A percentile compares a stretch with the other conserved stretches of the same genome.
phyloP scores from a whole-genome alignment of 352 stramenopile genomes.

The Halophytophthora batemanensis region DNA sequence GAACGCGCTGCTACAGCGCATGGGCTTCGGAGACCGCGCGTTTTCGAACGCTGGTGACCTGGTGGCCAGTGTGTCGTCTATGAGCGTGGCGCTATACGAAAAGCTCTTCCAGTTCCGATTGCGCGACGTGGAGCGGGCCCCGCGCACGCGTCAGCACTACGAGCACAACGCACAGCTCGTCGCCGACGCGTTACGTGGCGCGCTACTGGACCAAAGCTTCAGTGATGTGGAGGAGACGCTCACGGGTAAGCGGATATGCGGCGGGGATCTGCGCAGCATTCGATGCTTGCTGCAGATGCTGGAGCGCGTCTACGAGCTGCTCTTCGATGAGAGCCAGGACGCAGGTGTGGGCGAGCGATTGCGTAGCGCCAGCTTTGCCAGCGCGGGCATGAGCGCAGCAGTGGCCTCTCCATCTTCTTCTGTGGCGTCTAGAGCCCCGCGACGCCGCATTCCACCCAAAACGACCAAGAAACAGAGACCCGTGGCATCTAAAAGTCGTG shows the following conservation, averaged over 20 bases:
- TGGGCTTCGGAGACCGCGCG: slow-evolving; percentile 79
- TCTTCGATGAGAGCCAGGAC: slow-evolving; percentile 43
- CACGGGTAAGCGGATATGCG: slow-evolving; percentile 51
- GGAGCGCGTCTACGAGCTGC: slow-evolving; percentile 49
- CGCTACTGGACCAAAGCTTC: slow-evolving; percentile 63
- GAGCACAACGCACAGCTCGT: slow-evolving; percentile 86
- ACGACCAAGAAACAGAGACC: slow-evolving; percentile 20
- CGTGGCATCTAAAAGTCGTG: slow-evolving; percentile 1
- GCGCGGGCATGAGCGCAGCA: slow-evolving; percentile 9
- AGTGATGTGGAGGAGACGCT: slow-evolving; percentile 35
- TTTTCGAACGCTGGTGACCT: slow-evolving; percentile 77
- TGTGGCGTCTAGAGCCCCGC: not conserved
- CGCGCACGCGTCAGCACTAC: slow-evolving; percentile 63
- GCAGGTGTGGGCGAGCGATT: slow-evolving; percentile 15
- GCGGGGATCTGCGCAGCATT: slow-evolving; percentile 51
- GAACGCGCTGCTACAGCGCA: slow-evolving; percentile 72
- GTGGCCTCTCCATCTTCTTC: not conserved
- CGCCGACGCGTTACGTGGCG: slow-evolving; percentile 66
- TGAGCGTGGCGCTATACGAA: slow-evolving; percentile 91
- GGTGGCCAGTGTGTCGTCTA: slow-evolving; percentile 84
- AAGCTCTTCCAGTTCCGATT: slow-evolving; percentile 87
- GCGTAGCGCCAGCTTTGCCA: slow-evolving; percentile 20
- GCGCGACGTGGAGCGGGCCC: slow-evolving; percentile 63
- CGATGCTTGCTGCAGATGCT: slow-evolving; percentile 50
- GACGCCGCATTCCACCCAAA: slow-evolving; percentile 13